Base-by-base conservation (phyloP, 2,329 filamentous ascomycete species). In the Bertia moriformis region DNA sequence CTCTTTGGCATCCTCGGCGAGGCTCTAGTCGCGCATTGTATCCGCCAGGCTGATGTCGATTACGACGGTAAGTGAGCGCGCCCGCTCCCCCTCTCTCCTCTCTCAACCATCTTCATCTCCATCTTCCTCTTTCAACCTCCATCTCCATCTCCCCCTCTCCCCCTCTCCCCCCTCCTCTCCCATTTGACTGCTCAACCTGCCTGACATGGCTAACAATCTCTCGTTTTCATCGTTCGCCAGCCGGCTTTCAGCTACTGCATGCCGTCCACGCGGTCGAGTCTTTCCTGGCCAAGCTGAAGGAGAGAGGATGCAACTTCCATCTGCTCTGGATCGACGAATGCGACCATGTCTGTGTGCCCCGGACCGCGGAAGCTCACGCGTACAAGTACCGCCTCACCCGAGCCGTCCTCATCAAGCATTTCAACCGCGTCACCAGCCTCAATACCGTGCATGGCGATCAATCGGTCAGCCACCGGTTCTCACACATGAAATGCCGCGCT, bases 1-100 rank as follows among this genome's bases (percentile, higher is more conserved):
- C 63, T 79, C 10, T 87, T 86, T 51, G 60, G 80, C 17, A 68
- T 87, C 20, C 78, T 87, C 45, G 81, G 81, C 19, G 80, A 88
- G 48, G 79, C 79, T 0, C 55, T 87, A n/a, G 59, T 87, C 10
- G 59, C n/a, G n/a, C n/a, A n/a, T n/a, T n/a, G n/a, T n/a, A n/a
- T n/a, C n/a, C n/a, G n/a, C n/a, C n/a, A n/a, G n/a, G n/a, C n/a
- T n/a, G n/a, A n/a, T n/a, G n/a, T n/a, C n/a, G n/a, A n/a, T n/a
- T n/a, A n/a, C n/a, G n/a, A n/a, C n/a, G n/a, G n/a, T n/a, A n/a
- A n/a, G n/a, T n/a, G n/a, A n/a, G n/a, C n/a, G n/a, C n/a, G n/a
- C n/a, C n/a, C n/a, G n/a, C n/a, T n/a, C n/a, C n/a, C n/a, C n/a
- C n/a, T n/a, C n/a, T n/a, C n/a, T n/a, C n/a, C n/a, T n/a, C n/a